Conservation (phyloP, 371 early-diverging fungal species). For the Rhizomucor pusillus region DNA sequence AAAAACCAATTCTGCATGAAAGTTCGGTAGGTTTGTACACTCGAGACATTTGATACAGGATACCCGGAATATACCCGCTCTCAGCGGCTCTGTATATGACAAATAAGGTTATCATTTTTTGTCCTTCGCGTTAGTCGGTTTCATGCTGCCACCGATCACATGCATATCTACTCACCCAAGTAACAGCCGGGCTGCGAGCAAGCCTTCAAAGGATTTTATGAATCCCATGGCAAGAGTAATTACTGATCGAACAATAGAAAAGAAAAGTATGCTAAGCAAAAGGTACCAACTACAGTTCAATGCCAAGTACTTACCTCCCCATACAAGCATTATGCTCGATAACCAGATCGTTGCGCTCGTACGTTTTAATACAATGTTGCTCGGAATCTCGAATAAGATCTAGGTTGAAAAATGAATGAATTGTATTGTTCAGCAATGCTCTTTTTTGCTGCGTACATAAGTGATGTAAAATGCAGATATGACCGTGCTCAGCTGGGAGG, state of each 20-base stretch:
- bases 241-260: neutral
- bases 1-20: constrained; percentile 11
- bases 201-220: constrained; percentile 24
- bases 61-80: constrained; percentile 29
- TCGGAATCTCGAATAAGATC: constrained; percentile 47
- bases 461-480: constrained; percentile 43
- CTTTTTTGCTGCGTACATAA: constrained; percentile 22
- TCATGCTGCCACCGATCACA: neutral
- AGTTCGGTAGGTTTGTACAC: constrained; percentile 25
- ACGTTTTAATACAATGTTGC: constrained; percentile 35
- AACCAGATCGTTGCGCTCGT: constrained; percentile 39
- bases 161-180: constrained; percentile 21
- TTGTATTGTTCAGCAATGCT: neutral
- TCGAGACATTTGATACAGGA: constrained; percentile 24
- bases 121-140: too few species aligned
- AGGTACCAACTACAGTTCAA: neutral
- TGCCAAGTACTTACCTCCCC: constrained; percentile 23
- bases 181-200: constrained; percentile 19
- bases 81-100: constrained; percentile 14
- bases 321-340: constrained; percentile 41
- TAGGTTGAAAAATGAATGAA: constrained; percentile 1
- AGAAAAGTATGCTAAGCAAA: too few species aligned
- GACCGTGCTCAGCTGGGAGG: constrained; percentile 19
- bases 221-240: constrained; percentile 23
- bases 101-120: neutral